A percentile compares a stretch with the other conserved stretches of the same genome.
Conservation (phyloP, 768 basidiomycete species). For the Dacryopinax spathularia region DNA sequence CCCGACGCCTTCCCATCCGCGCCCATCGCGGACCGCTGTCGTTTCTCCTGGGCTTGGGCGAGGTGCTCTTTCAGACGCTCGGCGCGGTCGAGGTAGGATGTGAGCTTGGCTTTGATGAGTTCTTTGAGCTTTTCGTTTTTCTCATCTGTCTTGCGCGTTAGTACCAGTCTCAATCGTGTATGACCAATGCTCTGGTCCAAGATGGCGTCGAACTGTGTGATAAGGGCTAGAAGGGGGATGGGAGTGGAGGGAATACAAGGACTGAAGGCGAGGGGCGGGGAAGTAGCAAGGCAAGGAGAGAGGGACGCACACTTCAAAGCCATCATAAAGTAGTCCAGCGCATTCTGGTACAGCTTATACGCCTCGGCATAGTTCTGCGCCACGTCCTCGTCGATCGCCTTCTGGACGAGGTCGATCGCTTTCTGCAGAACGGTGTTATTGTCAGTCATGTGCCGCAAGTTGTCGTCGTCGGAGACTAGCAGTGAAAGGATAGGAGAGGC, state of each 20-base stretch:
- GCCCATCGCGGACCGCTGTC: constrained; percentile 36
- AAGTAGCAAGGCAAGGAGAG: background rate
- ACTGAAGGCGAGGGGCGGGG: background rate
- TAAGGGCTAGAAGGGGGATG: background rate
- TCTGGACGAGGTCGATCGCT: constrained; percentile 84
- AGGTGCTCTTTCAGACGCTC: constrained; percentile 85
- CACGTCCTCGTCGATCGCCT: constrained; percentile 82
- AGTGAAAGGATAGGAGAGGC: background rate
- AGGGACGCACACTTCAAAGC: constrained; percentile 70
- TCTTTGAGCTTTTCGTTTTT: constrained; percentile 87
- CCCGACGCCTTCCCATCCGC: constrained; percentile 35
- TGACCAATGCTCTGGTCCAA: background rate
- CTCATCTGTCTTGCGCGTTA: constrained; percentile 43
- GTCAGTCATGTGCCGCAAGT: background rate
- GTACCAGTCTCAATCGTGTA: background rate
- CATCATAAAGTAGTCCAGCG: constrained; percentile 96
- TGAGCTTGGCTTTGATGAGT: constrained; percentile 75
- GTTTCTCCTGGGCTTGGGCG: constrained; percentile 47
- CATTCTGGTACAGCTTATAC: constrained; percentile 88
- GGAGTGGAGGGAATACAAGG: background rate
- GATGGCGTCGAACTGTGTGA: background rate
- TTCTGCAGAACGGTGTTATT: constrained; percentile 27
- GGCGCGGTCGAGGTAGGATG: constrained; percentile 80
- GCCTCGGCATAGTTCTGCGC: constrained; percentile 90
- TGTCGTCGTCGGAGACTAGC: background rate